Evolutionary conservation across 352 stramenopile species (phyloP).

Genomic region (Globisporangium orthogonon): DNA sequence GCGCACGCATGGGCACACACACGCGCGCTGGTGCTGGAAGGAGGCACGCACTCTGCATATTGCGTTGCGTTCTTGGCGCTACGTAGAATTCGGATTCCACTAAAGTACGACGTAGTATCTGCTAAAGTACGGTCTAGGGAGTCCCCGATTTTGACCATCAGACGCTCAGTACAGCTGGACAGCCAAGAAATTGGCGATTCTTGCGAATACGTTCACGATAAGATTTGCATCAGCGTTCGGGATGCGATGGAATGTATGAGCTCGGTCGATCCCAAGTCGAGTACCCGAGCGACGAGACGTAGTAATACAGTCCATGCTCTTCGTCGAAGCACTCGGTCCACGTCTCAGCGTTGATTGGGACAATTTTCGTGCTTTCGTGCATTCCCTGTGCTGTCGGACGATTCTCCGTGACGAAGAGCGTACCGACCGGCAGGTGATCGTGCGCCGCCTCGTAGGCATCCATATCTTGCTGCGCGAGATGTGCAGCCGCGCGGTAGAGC

Average conservation of each 20-base stretch:
- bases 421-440: constrained; percentile 3
- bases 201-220: no score
- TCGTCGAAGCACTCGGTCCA: constrained; percentile 29
- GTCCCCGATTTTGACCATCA: no score
- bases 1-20: no score
- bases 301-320: constrained; percentile 17
- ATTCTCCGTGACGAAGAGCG: constrained; percentile 6
- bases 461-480: constrained; percentile 7
- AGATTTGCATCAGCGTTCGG: not conserved
- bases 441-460: not conserved
- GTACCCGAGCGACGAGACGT: constrained; percentile 21
- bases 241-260: not conserved
- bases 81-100: no score
- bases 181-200: no score
- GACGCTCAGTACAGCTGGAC: no score
- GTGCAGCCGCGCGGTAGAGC: constrained; percentile 15
- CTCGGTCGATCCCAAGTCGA: constrained; percentile 22
- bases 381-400: not conserved
- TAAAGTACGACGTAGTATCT: no score
- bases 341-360: constrained; percentile 17
- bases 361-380: constrained; percentile 13
- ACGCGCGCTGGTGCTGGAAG: no score
- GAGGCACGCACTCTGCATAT: no score
- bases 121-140: no score
- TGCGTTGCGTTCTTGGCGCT: no score